Evolutionary conservation across 768 basidiomycete genomes (phyloP).

Genomic region (Lyophyllum semitale): DNA sequence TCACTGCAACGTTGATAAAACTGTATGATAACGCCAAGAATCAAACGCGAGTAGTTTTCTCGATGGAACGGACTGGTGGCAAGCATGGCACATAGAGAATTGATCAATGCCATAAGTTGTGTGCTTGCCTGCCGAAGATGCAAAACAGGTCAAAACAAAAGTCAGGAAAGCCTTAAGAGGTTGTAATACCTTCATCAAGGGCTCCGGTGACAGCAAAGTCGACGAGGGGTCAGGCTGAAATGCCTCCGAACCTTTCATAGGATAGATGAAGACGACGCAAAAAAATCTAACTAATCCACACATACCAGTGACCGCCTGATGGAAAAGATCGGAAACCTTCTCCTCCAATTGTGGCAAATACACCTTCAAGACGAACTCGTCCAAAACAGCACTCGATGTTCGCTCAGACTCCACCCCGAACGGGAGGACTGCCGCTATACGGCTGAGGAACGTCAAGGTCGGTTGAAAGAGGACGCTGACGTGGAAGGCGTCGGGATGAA

Average conservation of each 20-base stretch:
- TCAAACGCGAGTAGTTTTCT: slow-evolving; percentile 92
- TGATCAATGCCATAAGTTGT: slow-evolving; percentile 85
- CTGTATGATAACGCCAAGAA: slow-evolving; percentile 91
- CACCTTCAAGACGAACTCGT: slow-evolving; percentile 90
- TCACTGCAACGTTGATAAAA: slow-evolving; percentile 95
- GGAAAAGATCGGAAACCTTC: slow-evolving; percentile 85
- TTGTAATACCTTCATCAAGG: slow-evolving; percentile 76
- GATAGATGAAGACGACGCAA: not conserved
- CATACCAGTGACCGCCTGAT: slow-evolving; percentile 77
- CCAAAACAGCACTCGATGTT: slow-evolving; percentile 72
- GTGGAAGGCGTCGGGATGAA: slow-evolving; percentile 92
- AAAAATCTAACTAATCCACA: not conserved
- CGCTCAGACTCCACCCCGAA: slow-evolving; percentile 66
- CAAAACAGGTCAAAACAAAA: not conserved
- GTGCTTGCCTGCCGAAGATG: slow-evolving; percentile 71
- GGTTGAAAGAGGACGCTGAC: slow-evolving; percentile 95
- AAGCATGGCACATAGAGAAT: slow-evolving; percentile 90
- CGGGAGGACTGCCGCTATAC: slow-evolving; percentile 72
- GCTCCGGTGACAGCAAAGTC: slow-evolving; percentile 62
- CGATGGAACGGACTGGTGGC: slow-evolving; percentile 90
- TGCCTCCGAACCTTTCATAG: slow-evolving; percentile 69
- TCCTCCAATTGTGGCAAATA: slow-evolving; percentile 96
- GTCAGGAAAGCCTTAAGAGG: not conserved
- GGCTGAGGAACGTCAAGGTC: slow-evolving; percentile 80
- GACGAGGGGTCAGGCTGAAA: slow-evolving; percentile 83